Evolutionary conservation across 805 yeast genomes (phyloP).

Genomic region (Blastobotrys peoriensis): DNA sequence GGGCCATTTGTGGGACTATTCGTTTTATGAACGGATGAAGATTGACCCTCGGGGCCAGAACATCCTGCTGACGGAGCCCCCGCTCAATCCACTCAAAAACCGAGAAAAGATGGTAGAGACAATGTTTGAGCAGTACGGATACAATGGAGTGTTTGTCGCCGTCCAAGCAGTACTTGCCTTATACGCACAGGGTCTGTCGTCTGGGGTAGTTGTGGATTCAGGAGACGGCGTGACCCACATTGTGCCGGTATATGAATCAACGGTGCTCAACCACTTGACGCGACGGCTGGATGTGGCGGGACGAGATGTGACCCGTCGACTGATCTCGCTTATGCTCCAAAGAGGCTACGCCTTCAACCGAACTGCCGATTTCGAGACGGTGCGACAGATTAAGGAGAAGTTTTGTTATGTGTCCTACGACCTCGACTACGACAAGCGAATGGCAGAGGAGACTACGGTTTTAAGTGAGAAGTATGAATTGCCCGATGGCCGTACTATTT

Average conservation of each 20-base stretch:
- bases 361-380: conserved; percentile 98
- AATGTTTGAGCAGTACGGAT: conserved; percentile 85
- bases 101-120: conserved; percentile 88
- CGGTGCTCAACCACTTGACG: conserved; percentile 90
- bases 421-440: conserved; percentile 76
- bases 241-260: conserved; percentile 96
- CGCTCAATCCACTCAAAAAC: conserved; percentile 90
- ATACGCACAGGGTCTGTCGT: conserved; percentile 92
- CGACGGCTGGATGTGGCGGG: conserved; percentile 95
- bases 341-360: conserved; percentile 97
- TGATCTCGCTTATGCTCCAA: conserved; percentile 83
- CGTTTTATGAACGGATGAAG: conserved; percentile 86
- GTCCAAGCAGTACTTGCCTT: conserved; percentile 97
- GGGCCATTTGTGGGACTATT: conserved; percentile 98
- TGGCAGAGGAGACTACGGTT: conserved; percentile 93
- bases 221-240: conserved; percentile 99
- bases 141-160: conserved; percentile 92
- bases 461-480: conserved; percentile 86
- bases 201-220: conserved; percentile 97
- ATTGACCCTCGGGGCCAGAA: conserved; percentile 68
- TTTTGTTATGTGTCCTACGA: conserved; percentile 93
- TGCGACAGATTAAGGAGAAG: conserved; percentile 95
- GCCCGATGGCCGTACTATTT: conserved; percentile 94
- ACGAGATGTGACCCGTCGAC: conserved; percentile 94
- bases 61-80: conserved; percentile 91